Evolutionary conservation across 768 basidiomycete genomes (phyloP), one percentile per base, ranked within the genome.

Genomic region (Phanerochaete carnosa): DNA sequence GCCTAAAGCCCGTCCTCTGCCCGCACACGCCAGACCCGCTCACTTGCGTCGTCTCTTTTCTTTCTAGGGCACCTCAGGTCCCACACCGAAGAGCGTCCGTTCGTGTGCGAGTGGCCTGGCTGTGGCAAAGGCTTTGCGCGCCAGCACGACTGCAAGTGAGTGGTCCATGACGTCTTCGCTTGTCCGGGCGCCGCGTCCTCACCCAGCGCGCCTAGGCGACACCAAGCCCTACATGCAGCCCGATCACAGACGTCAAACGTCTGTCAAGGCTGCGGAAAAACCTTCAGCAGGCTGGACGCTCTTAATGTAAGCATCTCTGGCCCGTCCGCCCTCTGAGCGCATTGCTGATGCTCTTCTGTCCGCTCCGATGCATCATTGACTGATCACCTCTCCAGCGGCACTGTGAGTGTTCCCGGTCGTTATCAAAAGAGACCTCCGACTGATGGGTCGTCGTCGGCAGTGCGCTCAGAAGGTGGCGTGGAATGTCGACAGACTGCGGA

Each of bases 61-160:
- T 66, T 45, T 59, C 13, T 74, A 90, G 95, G 95, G 57, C 95
- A 97, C 79, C 75, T 98, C 62, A 84, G 95, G 68, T 96, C 95
- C 19, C 95, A 98, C 74, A 96, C 94, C 8, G 94, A 96, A 73
- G 94, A 97, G 75, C 82, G 94, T 57, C 95, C 95, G 37, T 98
- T 94, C 74, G 85, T 92, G 61, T 97, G 95, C 73, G 89, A 92
- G 61, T 95, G 90, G 84, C 91, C 92, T 13, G 94, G 94, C 30
- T 98, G 95, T 73, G 90, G 90, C 71, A 98, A 97, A 72, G 90
- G 92, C 26, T 96, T 97, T 72, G 95, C 95, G 54, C 83, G 95
- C 47, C 93, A 95, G 72, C 95, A 98, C 73, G 95, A 98, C 71
- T 96, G 94, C 90, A 97, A 97, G 89, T 91, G 69, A 71, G 90